These are phyloP conservation scores for Marasmius sp. DNA, from an alignment of 1,284 basidiomycete species.

Conservation along the genomic window DNA sequence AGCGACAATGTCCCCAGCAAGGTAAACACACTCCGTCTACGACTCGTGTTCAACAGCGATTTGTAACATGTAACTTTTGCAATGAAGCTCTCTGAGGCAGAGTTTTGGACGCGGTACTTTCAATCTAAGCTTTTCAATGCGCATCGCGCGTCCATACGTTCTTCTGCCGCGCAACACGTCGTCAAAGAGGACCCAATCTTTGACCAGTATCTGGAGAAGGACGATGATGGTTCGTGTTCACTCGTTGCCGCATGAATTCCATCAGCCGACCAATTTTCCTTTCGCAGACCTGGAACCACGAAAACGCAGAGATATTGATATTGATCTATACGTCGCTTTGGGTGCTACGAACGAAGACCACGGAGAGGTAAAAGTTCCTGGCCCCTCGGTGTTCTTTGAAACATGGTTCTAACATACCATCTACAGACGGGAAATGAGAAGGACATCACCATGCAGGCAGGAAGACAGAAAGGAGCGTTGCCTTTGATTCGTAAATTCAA, in stretches of 20 bases:
- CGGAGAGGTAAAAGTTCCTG: constrained; percentile 58
- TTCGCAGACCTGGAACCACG: constrained; percentile 80
- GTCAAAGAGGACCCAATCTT: constrained; percentile 93
- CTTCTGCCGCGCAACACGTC: constrained; percentile 80
- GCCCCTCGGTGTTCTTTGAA: not conserved
- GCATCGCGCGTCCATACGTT: constrained; percentile 90
- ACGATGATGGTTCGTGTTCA: constrained; percentile 79
- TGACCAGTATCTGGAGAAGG: constrained; percentile 92
- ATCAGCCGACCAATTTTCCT: constrained; percentile 2
- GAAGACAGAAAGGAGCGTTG: constrained; percentile 81
- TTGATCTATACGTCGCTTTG: constrained; percentile 83
- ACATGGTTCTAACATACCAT: constrained; percentile 3
- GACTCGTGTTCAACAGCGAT: constrained; percentile 10
- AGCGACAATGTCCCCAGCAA: constrained; percentile 89
- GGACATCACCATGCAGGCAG: constrained; percentile 96
- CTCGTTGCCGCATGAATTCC: constrained; percentile 1
- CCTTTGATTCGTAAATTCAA: constrained; percentile 98
- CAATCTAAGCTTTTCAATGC: constrained; percentile 93
- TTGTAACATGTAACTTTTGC: constrained; percentile 14
- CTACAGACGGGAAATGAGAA: constrained; percentile 79
- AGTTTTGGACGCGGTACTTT: constrained; percentile 98
- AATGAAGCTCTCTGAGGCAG: constrained; percentile 76
- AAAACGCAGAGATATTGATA: constrained; percentile 61
- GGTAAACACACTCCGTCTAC: constrained; percentile 37
- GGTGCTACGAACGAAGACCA: constrained; percentile 93